Evolutionary conservation across 2,329 filamentous ascomycete species (phyloP).

Genomic region (Scorias spongiosa): DNA sequence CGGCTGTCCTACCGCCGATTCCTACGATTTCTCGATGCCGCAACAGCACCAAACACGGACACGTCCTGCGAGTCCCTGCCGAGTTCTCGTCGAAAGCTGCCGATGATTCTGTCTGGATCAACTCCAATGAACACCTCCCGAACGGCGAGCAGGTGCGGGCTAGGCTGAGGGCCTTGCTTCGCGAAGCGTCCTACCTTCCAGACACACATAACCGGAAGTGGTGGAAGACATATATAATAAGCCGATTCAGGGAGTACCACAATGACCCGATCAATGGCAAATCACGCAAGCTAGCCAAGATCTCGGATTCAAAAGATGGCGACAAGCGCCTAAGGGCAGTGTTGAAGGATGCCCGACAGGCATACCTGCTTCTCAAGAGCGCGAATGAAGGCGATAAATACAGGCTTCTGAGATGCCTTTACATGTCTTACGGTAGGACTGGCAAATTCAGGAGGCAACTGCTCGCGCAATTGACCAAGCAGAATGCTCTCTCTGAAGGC

Average conservation of each 20-base stretch:
- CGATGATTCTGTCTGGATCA: no score
- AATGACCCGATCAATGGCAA: neutral
- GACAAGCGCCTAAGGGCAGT: constrained; percentile 4
- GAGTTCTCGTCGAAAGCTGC: no score
- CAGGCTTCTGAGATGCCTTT: constrained; percentile 37
- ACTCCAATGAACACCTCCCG: no score
- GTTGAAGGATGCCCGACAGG: constrained; percentile 24
- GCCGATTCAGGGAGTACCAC: neutral
- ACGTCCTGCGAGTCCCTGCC: no score
- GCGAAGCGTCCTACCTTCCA: constrained; percentile 46
- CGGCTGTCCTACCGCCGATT: no score
- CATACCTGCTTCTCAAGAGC: constrained; percentile 29
- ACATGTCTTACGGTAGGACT: constrained; percentile 41
- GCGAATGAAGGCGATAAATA: constrained; percentile 41
- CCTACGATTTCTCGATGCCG: no score
- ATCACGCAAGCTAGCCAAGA: neutral
- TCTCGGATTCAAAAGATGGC: neutral
- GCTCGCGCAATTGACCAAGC: constrained; percentile 11
- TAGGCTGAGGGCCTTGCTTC: constrained; percentile 37
- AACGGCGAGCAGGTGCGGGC: neutral
- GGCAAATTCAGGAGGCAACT: constrained; percentile 38
- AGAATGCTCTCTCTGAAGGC: neutral
- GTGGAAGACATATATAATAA: neutral
- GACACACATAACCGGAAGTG: constrained; percentile 29
- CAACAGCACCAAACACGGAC: no score